Conservation (phyloP, 768 basidiomycete genomes). For the Daedalea quercina region DNA sequence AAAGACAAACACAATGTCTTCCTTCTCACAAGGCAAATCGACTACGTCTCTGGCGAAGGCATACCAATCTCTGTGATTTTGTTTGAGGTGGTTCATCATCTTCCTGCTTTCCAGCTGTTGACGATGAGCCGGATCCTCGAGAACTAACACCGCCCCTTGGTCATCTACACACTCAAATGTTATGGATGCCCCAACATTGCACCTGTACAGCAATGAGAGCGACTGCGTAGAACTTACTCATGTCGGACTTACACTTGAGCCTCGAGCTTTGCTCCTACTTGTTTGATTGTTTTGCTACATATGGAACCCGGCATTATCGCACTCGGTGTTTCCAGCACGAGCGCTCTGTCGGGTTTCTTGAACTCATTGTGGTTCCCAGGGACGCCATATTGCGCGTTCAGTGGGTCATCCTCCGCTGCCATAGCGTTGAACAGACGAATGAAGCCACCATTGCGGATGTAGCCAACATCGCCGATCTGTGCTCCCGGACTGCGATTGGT, state of each 20-base stretch:
- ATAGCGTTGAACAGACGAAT: constrained; percentile 18
- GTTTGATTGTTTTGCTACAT: constrained; percentile 3
- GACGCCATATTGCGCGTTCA: background rate
- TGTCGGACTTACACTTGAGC: background rate
- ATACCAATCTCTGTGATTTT: constrained; percentile 13
- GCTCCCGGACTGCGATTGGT: constrained; percentile 3
- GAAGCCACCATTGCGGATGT: constrained; percentile 14
- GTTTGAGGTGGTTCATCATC: constrained; percentile 8
- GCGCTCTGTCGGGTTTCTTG: background rate
- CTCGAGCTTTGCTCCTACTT: background rate
- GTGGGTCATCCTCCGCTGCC: background rate
- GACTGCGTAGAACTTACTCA: background rate
- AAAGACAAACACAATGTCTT: constrained; percentile 7
- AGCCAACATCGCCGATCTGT: constrained; percentile 19
- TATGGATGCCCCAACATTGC: background rate
- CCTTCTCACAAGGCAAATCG: constrained; percentile 3
- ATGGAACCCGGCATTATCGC: background rate
- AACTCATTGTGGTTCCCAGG: constrained; percentile 4
- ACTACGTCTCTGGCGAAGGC: constrained; percentile 5
- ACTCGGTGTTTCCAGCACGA: background rate
- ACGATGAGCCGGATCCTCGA: background rate
- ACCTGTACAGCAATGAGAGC: background rate
- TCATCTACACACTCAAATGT: constrained; percentile 4
- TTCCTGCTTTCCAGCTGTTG: background rate
- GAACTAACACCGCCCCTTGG: constrained; percentile 6